phyloP scores from a whole-genome alignment of 208 protist genomes.

The Crithidia expoeki region DNA sequence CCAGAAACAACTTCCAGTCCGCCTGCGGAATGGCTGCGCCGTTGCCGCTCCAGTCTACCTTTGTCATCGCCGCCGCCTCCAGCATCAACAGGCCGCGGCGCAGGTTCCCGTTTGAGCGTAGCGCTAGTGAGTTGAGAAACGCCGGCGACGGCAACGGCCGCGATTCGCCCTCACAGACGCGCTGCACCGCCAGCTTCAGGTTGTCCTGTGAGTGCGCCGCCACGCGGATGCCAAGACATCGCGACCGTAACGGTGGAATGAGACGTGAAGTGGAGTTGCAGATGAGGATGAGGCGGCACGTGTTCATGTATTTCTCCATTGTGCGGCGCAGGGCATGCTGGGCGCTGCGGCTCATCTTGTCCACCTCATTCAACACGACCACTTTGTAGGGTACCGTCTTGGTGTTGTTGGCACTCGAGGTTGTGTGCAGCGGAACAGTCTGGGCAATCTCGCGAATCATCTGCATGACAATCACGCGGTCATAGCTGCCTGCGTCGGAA shows the following conservation, averaged over 20 bases:
- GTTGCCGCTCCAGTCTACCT: conserved; percentile 85
- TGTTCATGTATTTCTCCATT: conserved; percentile 99
- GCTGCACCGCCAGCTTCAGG: conserved; percentile 69
- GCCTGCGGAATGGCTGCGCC: conserved; percentile 75
- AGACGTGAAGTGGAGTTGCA: conserved; percentile 95
- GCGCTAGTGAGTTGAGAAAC: conserved; percentile 76
- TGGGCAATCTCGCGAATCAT: conserved; percentile 99
- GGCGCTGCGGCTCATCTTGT: conserved; percentile 95
- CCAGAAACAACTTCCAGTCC: conserved; percentile 97
- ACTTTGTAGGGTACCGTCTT: conserved; percentile 91
- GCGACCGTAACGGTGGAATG: conserved; percentile 97
- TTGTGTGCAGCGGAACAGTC: conserved; percentile 83
- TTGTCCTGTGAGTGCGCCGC: conserved; percentile 94
- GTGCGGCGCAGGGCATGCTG: conserved; percentile 99
- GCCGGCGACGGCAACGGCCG: conserved; percentile 48
- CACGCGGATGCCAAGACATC: conserved; percentile 98
- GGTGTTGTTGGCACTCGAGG: conserved; percentile 7
- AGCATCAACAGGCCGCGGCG: conserved; percentile 96
- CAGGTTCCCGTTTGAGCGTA: conserved; percentile 94
- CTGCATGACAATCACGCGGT: conserved; percentile 97
- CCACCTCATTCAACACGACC: conserved; percentile 98
- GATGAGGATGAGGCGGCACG: conserved; percentile 97
- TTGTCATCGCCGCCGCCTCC: conserved; percentile 92
- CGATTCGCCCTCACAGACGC: conserved; percentile 77
- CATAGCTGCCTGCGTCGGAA: conserved; percentile 97